Evolutionary conservation across 257 asterid genomes (phyloP).

Genomic region (Lantana camara): DNA sequence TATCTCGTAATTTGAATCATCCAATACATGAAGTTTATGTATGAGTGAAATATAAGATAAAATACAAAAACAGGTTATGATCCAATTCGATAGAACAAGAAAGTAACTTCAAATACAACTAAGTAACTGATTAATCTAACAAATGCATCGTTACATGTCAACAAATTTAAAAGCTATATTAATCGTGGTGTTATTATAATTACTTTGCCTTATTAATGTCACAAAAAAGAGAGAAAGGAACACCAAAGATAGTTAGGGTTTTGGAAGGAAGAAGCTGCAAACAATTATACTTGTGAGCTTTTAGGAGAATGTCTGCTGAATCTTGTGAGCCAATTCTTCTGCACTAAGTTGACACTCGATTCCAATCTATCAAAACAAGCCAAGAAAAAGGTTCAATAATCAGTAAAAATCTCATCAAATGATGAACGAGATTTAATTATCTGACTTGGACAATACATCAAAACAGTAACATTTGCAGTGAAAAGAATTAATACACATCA

Average conservation of each 20-base stretch:
- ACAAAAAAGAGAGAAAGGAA: background rate
- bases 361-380: conserved; percentile 55
- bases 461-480: background rate
- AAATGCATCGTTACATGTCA: no score
- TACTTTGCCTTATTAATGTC: conserved; percentile 29
- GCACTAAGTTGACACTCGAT: conserved; percentile 98
- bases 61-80: no score
- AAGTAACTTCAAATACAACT: conserved; percentile 1
- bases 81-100: no score
- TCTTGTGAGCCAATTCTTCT: conserved; percentile 84
- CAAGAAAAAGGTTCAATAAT: background rate
- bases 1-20: no score
- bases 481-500: background rate
- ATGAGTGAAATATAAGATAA: no score
- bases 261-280: conserved; percentile 7
- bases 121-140: background rate
- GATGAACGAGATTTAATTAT: background rate
- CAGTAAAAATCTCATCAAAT: background rate
- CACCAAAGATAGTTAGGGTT: conserved; percentile 15
- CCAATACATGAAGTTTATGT: no score
- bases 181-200: conserved; percentile 7
- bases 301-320: conserved; percentile 88
- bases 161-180: background rate
- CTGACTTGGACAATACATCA: background rate
- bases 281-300: background rate